A percentile compares a stretch with the other conserved stretches of the same genome.
phyloP scores from a whole-genome alignment of 305 asterid genomes.

The Solanum hybrid region DNA sequence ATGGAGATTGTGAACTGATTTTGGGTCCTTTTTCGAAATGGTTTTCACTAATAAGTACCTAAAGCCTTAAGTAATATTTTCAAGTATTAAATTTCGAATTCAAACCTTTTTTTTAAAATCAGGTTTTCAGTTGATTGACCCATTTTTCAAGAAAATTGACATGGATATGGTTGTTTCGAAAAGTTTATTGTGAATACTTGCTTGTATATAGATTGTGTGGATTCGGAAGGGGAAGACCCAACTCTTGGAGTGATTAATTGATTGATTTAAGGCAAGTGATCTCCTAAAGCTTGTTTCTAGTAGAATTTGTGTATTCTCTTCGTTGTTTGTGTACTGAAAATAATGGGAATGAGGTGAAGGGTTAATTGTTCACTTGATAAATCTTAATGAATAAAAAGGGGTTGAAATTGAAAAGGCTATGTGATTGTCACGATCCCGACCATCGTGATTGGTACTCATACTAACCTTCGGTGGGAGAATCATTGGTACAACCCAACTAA shows the following conservation, averaged over 20 bases:
- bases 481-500: too few species aligned
- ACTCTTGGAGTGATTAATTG: not conserved
- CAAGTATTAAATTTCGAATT: not conserved
- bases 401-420: not conserved
- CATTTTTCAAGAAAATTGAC: not conserved
- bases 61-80: not conserved
- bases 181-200: too few species aligned
- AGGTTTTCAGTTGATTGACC: not conserved
- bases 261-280: not conserved
- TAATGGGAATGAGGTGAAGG: not conserved
- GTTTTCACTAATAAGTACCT: not conserved
- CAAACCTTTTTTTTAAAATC: not conserved
- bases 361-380: not conserved
- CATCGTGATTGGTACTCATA: too few species aligned
- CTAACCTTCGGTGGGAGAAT: too few species aligned
- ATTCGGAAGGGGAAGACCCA: not conserved
- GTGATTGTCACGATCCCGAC: too few species aligned
- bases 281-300: not conserved
- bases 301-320: too few species aligned
- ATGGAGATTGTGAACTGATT: not conserved
- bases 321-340: not conserved
- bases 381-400: too few species aligned
- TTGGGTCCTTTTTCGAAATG: not conserved
- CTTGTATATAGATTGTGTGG: not conserved
- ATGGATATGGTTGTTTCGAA: not conserved